phyloP scores from a whole-genome alignment of 108 stramenopile genomes.

The Stephanodiscus triporus region DNA sequence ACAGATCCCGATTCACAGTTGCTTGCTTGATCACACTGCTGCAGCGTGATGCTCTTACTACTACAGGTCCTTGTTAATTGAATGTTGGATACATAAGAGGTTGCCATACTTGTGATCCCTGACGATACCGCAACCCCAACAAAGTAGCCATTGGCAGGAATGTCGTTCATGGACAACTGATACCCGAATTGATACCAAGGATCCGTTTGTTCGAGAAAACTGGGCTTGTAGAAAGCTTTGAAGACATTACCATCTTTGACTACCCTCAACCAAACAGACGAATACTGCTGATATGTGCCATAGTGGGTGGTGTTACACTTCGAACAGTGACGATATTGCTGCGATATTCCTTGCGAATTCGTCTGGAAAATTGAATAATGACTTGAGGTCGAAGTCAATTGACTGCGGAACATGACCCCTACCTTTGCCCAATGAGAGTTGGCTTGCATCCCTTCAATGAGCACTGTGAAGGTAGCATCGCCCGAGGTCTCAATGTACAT shows the following conservation, averaged over 20 bases:
- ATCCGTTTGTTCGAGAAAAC: constrained; percentile 1
- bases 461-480: constrained; percentile 30
- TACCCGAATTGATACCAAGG: constrained; percentile 39
- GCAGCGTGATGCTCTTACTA: constrained; percentile 13
- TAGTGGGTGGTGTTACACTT: constrained; percentile 11
- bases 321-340: constrained; percentile 29
- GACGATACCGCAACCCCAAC: constrained; percentile 30
- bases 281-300: neutral
- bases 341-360: constrained; percentile 7
- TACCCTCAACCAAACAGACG: constrained; percentile 35
- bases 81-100: constrained; percentile 16
- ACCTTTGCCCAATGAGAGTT: constrained; percentile 31
- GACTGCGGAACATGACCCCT: constrained; percentile 39
- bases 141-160: constrained; percentile 32
- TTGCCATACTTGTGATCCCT: constrained; percentile 11
- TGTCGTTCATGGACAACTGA: constrained; percentile 16
- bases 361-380: constrained; percentile 25
- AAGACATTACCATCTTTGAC: constrained; percentile 37
- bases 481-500: constrained; percentile 49
- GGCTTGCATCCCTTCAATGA: constrained; percentile 21
- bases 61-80: constrained; percentile 12
- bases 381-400: constrained; percentile 7
- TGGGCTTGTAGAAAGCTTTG: constrained; percentile 30
- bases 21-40: constrained; percentile 35
- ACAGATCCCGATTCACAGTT: constrained; percentile 25